Base-by-base conservation (phyloP, 2,329 filamentous ascomycete genomes). In the Exophiala sp. region DNA sequence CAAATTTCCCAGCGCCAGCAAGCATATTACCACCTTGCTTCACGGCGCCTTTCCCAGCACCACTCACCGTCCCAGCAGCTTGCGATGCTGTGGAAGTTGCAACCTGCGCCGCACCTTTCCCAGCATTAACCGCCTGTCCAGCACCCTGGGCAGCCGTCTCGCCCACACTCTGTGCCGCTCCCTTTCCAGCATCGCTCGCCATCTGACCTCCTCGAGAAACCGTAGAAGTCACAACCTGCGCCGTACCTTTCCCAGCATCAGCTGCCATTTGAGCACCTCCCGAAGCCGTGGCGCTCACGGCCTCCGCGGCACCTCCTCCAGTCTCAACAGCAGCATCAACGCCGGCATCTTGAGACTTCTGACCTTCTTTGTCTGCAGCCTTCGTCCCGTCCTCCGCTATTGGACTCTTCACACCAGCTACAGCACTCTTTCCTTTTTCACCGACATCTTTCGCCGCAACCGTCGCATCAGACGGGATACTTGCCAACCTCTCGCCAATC, bases 401-500 rank as follows among this genome's bases (percentile, higher is more conserved):
- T 12, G 33, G 44, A 45, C 40, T 42, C 24, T 18, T 18, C n/a
- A 38, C 11, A 9, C 20, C n/a, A 16, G 14, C 35, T 6, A 36
- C 29, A 33, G n/a, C 9, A 40, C 34, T 21, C 18, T 24, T 39
- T 4, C 14, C 33, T 11, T 39, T 20, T 14, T 12, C 38, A 5
- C 21, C 24, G 12, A 34, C 24, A 16, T n/a, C 16, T 38, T 34
- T 33, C 38, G 20, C 36, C 5, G 24, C 24, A 18, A 5, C 47
- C 47, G 16, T 24, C n/a, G 20, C 18, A 20, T 32, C 39, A 9
- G 47, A 42, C 20, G 39, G 38, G 5, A 53, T 50, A 33, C 51
- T 47, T 3, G 46, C 47, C 36, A 51, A 41, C 18, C 44, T 54
- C 47, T 50, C 43, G 12, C 39, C 50, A 5, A 59, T 47, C 4